These are phyloP conservation scores for Haematococcus sp. DNA, from an alignment of 139 green algal genomes.

Conservation along the genomic window DNA sequence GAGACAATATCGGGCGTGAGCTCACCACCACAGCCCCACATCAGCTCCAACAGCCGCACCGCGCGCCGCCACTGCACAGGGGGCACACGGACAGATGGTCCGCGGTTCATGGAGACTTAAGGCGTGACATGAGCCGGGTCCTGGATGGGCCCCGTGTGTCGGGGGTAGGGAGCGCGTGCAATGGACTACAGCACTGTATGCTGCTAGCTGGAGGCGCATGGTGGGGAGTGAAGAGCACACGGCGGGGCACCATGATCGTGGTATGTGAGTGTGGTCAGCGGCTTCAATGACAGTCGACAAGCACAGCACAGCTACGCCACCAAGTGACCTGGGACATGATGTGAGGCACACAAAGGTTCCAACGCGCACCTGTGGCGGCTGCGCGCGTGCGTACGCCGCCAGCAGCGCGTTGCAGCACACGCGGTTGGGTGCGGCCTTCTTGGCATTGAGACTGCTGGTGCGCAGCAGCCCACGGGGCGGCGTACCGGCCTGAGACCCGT, in stretches of 20 bases:
- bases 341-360: no score
- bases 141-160: no score
- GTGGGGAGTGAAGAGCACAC: no score
- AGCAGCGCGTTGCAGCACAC: slow-evolving; percentile 91
- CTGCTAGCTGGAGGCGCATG: no score
- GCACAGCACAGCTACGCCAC: no score
- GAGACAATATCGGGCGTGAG: slow-evolving; percentile 74
- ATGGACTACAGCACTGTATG: neutral
- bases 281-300: no score
- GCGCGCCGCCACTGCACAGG: slow-evolving; percentile 46
- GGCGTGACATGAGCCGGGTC: neutral
- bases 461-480: slow-evolving; percentile 34
- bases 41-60: slow-evolving; percentile 67
- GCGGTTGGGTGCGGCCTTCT: slow-evolving; percentile 60
- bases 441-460: slow-evolving; percentile 54
- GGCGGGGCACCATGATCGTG: no score
- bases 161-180: neutral
- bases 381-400: slow-evolving; percentile 75
- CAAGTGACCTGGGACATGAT: no score
- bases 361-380: slow-evolving; percentile 52
- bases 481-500: neutral
- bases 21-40: slow-evolving; percentile 68
- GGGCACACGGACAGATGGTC: neutral
- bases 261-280: no score
- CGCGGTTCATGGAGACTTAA: neutral